Base-by-base conservation (phyloP, 2,329 filamentous ascomycete species). In the Colletotrichum sp. region DNA sequence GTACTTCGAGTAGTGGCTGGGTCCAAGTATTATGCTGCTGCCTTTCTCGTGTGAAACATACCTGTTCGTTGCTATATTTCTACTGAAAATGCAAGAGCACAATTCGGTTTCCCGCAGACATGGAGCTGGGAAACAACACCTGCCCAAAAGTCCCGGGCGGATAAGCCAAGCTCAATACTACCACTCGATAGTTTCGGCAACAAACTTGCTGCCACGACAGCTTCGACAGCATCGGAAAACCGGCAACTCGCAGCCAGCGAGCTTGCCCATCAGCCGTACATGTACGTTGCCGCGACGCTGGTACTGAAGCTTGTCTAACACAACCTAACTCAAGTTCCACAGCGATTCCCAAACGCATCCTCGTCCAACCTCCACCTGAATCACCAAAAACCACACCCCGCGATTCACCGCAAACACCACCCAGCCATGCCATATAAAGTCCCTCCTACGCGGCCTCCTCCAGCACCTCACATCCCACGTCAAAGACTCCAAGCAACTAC, bases 401-500 rank as follows among this genome's bases (percentile, higher is more conserved):
- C 39, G 39, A 49, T 49, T 49, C 39, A 49, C 39, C 39, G 1
- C 39, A 49, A 49, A n/a, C 39, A n/a, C 39, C 39, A 0, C 0
- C 18, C 39, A 10, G 39, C 6, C 39, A 49, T 49, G 39, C 7
- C 39, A 49, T 49, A 49, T 49, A 49, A 49, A 49, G 39, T 6
- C 9, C 39, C 39, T 49, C 18, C 39, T 18, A 12, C 9, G 18
- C 39, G 9, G 6, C 39, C 39, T n/a, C 39, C 39, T 6, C 5
- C 9, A n/a, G 18, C 39, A 7, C 39, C 39, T 0, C 39, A 12
- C 0, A 3, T 12, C 18, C 0, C 39, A n/a, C 39, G 18, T n/a
- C 39, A n/a, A 6, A 49, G 18, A 49, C 18, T 12, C 39, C 39
- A 49, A 12, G 5, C 39, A 49, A 49, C 18, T 6, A 10, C 39